phyloP scores from a whole-genome alignment of 257 asterid species.

The Primulina huaijiensis region DNA sequence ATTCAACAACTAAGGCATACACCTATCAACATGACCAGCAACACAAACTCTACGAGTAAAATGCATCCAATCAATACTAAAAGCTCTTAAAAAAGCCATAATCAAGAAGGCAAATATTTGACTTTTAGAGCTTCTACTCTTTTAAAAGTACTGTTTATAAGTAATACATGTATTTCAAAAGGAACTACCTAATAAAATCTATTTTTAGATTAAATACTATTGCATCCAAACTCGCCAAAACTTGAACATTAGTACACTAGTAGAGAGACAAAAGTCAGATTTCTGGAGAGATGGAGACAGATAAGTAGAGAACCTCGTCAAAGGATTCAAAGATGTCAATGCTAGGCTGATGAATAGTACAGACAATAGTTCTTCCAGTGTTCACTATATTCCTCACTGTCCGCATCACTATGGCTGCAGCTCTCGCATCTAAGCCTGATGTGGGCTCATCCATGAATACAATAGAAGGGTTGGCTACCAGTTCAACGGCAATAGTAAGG shows the following conservation, averaged over 20 bases:
- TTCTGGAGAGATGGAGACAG: not conserved
- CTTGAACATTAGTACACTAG: not conserved
- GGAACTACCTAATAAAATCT: no score
- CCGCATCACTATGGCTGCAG: conserved; percentile 99
- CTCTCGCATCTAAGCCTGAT: conserved; percentile 93
- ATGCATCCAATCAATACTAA: not conserved
- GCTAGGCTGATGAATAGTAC: conserved; percentile 98
- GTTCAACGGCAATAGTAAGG: conserved; percentile 92
- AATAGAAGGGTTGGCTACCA: conserved; percentile 89
- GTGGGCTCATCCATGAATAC: conserved; percentile 98
- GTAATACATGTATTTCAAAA: not conserved
- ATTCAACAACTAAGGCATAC: not conserved
- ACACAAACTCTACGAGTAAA: not conserved
- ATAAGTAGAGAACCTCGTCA: conserved; percentile 56
- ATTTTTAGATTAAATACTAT: not conserved
- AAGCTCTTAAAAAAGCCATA: not conserved
- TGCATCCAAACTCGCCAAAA: not conserved
- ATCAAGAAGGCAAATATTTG: no score
- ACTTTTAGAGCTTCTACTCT: not conserved
- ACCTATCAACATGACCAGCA: not conserved
- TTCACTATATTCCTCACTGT: conserved; percentile 92
- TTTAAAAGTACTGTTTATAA: not conserved
- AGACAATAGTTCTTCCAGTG: conserved; percentile 94
- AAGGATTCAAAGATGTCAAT: conserved; percentile 94
- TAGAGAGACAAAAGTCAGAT: not conserved